Base-by-base conservation (phyloP, 768 basidiomycete species). In the Favolaschia claudopus region DNA sequence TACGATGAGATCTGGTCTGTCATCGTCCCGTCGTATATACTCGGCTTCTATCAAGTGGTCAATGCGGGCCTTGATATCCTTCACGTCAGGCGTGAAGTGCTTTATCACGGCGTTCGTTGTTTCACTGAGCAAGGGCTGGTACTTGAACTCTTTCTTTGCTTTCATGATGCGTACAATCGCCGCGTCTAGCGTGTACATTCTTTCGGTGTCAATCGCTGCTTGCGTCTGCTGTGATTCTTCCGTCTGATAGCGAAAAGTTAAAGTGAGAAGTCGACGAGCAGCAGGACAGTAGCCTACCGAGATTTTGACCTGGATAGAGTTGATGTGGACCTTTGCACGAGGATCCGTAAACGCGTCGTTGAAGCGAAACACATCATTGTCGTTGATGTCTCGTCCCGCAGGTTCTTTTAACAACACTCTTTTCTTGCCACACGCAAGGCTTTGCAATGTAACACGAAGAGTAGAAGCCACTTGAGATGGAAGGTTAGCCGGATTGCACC, bases 141-240 rank as follows among this genome's bases (percentile, higher is more conserved):
- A 87, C 24, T 77, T 79, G 74, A 96, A 79, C 74, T 91, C 90
- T 77, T 96, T 99, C 66, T 86, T 85, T 3, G 87, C 88, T 72
- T 99, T 99, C 95, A 99, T 96, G 68, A 96, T 87, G 7, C 97
- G 89, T 31, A 99, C 96, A 66, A 99, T 96, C 20, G 96, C 96
- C 1, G 95, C 95, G 65, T 99, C 95, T 14, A 99, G 80, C 56
- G 89, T 88, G 67, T 89, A 84, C 59, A 89, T 88, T 58, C 96
- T 86, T 73, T 98, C 95, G 32, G 88, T 86, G 63, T 96, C 92
- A 34, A 99, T 93, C 42, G 89, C 84, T 2, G 82, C 83, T 67
- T 93, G 93, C 6, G 93, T 96, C 54, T 87, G 85, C 58, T 85
- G 83, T 20, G 89, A 85, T 76, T 99, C 97, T 69, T 98, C 96